Conservation (phyloP, 169 alveolate species). For the Plasmodium coatneyi region DNA sequence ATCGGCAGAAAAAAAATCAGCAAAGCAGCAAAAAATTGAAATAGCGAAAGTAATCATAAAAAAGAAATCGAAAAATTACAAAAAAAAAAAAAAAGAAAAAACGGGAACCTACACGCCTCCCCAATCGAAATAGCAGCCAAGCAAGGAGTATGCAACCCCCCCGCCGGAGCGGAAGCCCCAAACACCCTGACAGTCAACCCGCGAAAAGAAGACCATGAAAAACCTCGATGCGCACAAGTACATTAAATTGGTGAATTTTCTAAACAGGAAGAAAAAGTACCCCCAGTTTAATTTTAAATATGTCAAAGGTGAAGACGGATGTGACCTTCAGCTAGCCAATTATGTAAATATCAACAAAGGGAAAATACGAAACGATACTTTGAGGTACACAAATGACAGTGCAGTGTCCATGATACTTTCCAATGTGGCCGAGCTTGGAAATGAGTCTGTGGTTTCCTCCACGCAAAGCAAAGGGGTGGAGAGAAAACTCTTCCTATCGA, state of each 20-base stretch:
- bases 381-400: neutral
- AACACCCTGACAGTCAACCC: neutral
- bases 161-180: slow-evolving; percentile 5
- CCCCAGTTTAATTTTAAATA: slow-evolving; percentile 3
- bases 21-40: neutral
- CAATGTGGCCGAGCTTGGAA: neutral
- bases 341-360: neutral
- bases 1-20: neutral
- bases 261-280: slow-evolving; percentile 42
- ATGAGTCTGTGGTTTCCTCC: neutral
- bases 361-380: neutral
- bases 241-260: slow-evolving; percentile 22
- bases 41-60: neutral
- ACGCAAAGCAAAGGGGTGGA: neutral
- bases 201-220: slow-evolving; percentile 23
- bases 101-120: neutral
- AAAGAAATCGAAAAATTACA: neutral
- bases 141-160: neutral
- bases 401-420: neutral
- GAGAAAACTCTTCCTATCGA: neutral
- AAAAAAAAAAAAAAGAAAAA: neutral
- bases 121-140: neutral
- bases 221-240: slow-evolving; percentile 43
- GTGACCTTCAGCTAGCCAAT: neutral
- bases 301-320: slow-evolving; percentile 28